Evolutionary conservation across 2,329 filamentous ascomycete species (phyloP).

Genomic region (Aspergillus ibericus): DNA sequence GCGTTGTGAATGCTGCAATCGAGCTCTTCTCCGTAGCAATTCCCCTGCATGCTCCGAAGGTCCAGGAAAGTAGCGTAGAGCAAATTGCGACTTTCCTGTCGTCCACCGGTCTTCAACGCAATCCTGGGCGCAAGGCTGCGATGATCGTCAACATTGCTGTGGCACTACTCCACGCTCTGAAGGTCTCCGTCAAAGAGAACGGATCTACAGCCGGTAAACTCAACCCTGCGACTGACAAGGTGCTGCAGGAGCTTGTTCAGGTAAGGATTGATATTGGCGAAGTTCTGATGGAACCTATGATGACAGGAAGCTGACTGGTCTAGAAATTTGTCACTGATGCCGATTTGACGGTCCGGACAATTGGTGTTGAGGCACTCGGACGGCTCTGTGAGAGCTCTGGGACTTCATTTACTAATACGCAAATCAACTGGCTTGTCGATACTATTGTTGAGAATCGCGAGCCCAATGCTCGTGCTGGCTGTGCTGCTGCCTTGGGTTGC

Average conservation of each 20-base stretch:
- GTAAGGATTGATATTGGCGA: slow-evolving; percentile 53
- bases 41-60: slow-evolving; percentile 81
- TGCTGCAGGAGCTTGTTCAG: slow-evolving; percentile 68
- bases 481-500: slow-evolving; percentile 86
- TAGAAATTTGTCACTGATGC: slow-evolving; percentile 73
- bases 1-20: slow-evolving; percentile 92
- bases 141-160: slow-evolving; percentile 87
- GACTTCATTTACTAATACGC: slow-evolving; percentile 81
- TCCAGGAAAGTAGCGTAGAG: slow-evolving; percentile 94
- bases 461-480: slow-evolving; percentile 88
- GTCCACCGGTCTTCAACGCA: slow-evolving; percentile 74
- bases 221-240: slow-evolving; percentile 73
- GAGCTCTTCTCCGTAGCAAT: slow-evolving; percentile 89
- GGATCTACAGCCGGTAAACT: slow-evolving; percentile 71
- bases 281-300: background rate
- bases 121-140: slow-evolving; percentile 83
- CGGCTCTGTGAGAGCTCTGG: slow-evolving; percentile 82
- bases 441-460: slow-evolving; percentile 93
- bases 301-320: slow-evolving; percentile 3
- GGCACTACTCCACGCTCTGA: slow-evolving; percentile 75
- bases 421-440: slow-evolving; percentile 89
- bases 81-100: slow-evolving; percentile 90
- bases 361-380: slow-evolving; percentile 83
- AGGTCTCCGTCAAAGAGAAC: slow-evolving; percentile 81
- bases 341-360: slow-evolving; percentile 80